These are phyloP conservation scores for Cronartium quercuum DNA, from an alignment of 1,284 basidiomycete genomes.

Conservation along the genomic window DNA sequence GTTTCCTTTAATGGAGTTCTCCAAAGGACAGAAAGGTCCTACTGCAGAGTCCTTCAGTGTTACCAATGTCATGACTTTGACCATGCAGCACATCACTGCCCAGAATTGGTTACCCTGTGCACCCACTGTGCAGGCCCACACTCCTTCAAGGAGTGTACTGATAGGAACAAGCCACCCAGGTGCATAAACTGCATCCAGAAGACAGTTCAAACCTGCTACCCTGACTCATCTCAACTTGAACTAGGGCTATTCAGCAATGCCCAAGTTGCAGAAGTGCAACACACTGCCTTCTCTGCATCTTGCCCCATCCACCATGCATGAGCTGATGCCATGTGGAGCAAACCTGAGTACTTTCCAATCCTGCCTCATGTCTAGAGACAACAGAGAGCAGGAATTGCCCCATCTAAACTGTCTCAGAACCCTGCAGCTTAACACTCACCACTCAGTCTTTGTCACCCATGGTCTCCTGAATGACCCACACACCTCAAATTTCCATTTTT, in stretches of 20 bases:
- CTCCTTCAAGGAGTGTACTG: background rate
- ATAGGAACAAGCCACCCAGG: background rate
- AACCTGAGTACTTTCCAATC: background rate
- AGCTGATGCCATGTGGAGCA: background rate
- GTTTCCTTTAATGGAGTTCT: background rate
- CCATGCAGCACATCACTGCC: background rate
- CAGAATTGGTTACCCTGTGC: background rate
- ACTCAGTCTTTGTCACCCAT: background rate
- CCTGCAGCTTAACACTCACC: background rate
- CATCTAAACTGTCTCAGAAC: background rate
- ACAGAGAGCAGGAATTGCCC: too few species aligned
- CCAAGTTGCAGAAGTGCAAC: background rate
- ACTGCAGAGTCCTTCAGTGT: background rate
- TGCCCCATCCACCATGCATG: background rate
- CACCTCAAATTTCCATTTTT: background rate
- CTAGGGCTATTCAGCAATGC: background rate
- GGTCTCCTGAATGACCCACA: background rate
- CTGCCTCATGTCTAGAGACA: background rate
- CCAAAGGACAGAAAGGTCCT: background rate
- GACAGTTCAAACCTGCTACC: background rate
- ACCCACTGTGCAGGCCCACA: background rate
- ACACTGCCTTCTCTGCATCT: background rate
- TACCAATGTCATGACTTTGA: background rate
- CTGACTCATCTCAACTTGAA: background rate
- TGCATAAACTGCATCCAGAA: background rate